phyloP scores from a whole-genome alignment of 371 early-diverging fungal species.

The Thermomucor indicae-seudaticae region DNA sequence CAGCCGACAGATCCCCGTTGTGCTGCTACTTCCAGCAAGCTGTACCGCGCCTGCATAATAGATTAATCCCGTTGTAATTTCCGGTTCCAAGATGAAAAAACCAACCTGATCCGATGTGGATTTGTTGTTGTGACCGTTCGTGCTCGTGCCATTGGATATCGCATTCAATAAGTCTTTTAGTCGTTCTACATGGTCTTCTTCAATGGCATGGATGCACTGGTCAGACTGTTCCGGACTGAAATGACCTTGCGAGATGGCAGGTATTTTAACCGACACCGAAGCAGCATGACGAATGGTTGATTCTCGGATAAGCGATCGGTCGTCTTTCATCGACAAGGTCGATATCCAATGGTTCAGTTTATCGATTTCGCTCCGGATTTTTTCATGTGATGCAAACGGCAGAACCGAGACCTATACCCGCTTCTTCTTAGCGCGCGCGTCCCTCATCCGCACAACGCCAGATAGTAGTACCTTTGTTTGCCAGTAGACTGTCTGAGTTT shows the following conservation, averaged over 20 bases:
- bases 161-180: background rate
- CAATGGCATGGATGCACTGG: constrained; percentile 5
- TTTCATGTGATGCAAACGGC: constrained; percentile 28
- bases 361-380: constrained; percentile 25
- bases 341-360: constrained; percentile 26
- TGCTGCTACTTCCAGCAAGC: constrained; percentile 51
- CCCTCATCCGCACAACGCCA: too few species aligned
- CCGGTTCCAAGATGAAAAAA: background rate
- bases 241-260: background rate
- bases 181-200: constrained; percentile 5
- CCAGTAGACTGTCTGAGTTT: constrained; percentile 47
- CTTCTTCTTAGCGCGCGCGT: constrained; percentile 1
- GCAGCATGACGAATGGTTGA: constrained; percentile 6
- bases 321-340: constrained; percentile 6
- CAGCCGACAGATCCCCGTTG: constrained; percentile 43
- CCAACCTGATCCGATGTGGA: constrained; percentile 7
- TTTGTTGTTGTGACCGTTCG: constrained; percentile 1
- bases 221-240: constrained; percentile 1
- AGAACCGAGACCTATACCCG: constrained; percentile 25
- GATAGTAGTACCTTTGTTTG: constrained; percentile 47
- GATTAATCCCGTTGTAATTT: too few species aligned
- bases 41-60: too few species aligned
- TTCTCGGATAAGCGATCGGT: constrained; percentile 7
- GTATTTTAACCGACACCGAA: constrained; percentile 9
- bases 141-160: background rate